These are phyloP conservation scores for Kwoniella pini DNA, from an alignment of 768 basidiomycete species.

Conservation along the genomic window DNA sequence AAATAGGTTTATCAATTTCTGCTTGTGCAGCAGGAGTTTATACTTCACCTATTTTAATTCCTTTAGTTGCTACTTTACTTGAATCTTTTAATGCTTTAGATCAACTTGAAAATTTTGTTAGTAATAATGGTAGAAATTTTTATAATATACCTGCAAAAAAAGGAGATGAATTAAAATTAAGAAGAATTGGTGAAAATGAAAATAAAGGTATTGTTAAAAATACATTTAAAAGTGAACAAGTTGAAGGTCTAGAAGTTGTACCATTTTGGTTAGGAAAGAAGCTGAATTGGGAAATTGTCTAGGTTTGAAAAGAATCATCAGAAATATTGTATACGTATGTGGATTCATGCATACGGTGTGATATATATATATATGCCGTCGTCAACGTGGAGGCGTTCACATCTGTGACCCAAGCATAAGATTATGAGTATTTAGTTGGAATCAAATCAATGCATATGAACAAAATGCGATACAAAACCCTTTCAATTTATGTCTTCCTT, in stretches of 20 bases:
- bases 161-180: slow-evolving; percentile 44
- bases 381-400: no score
- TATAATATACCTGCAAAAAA: slow-evolving; percentile 59
- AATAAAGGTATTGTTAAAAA: slow-evolving; percentile 37
- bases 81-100: slow-evolving; percentile 85
- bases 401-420: no score
- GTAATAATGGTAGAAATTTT: slow-evolving; percentile 74
- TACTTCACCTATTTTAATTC: slow-evolving; percentile 87
- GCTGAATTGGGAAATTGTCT: slow-evolving; percentile 66
- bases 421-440: no score
- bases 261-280: slow-evolving; percentile 87
- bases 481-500: no score
- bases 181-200: slow-evolving; percentile 27
- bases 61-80: slow-evolving; percentile 82
- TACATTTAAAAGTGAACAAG: slow-evolving; percentile 56
- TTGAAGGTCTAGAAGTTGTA: slow-evolving; percentile 58
- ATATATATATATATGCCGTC: no score
- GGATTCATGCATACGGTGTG: no score
- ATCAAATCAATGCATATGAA: no score
- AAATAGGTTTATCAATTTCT: slow-evolving; percentile 56
- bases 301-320: background rate
- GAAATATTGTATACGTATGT: no score
- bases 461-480: no score
- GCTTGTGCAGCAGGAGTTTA: slow-evolving; percentile 96
- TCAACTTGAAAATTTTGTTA: slow-evolving; percentile 76